phyloP scores from a whole-genome alignment of 768 basidiomycete species.

The Auricularia cornea region DNA sequence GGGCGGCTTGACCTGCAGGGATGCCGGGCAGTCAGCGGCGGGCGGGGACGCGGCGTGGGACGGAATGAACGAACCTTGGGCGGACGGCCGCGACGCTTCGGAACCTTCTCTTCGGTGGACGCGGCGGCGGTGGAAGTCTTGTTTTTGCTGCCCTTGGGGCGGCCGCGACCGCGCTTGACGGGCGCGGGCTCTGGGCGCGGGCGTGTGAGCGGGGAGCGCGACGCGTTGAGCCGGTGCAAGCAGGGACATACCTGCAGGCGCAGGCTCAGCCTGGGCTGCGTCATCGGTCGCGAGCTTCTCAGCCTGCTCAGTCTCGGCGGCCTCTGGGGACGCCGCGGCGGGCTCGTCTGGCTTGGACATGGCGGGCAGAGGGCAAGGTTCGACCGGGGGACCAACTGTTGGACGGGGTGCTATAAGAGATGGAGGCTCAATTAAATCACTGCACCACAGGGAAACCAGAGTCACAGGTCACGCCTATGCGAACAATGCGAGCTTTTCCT shows the following conservation, averaged over 20 bases:
- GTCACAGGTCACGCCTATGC: not conserved
- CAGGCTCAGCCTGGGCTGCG: not conserved
- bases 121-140: conserved; percentile 38
- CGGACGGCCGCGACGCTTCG: conserved; percentile 67
- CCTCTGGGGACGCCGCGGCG: not conserved
- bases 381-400: not conserved
- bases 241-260: not conserved
- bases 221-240: conserved; percentile 11
- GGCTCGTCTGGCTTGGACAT: not conserved
- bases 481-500: not conserved
- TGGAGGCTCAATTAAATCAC: not conserved
- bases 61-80: conserved; percentile 37
- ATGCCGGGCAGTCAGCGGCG: not conserved
- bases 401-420: not conserved
- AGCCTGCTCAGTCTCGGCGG: not conserved
- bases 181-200: conserved; percentile 16
- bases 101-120: conserved; percentile 30
- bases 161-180: conserved; percentile 73
- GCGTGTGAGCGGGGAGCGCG: conserved; percentile 19
- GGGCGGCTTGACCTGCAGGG: conserved; percentile 39
- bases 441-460: not conserved
- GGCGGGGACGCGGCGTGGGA: not conserved
- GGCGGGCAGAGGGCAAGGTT: not conserved
- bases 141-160: conserved; percentile 85
- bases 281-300: not conserved